A percentile compares a stretch with the other conserved stretches of the same genome.
Evolutionary conservation across 2,329 filamentous ascomycete species (phyloP).

Genomic region (Thielaviopsis cerberus): DNA sequence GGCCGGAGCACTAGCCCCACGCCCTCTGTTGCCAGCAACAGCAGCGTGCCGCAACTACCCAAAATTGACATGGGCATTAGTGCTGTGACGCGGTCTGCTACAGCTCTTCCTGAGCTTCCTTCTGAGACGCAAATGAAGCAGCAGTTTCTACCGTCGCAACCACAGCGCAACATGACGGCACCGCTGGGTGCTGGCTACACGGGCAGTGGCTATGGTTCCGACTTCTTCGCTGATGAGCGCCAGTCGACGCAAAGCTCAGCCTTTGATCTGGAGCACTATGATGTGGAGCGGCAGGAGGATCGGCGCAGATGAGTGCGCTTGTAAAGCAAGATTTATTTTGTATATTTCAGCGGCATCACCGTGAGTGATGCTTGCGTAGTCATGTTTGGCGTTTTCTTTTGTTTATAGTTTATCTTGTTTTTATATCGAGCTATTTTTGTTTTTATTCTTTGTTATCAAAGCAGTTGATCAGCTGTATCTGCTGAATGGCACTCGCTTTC

Average conservation of each 20-base stretch:
- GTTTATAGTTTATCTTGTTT: neutral
- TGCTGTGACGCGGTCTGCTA: slow-evolving; percentile 13
- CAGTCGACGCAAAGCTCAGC: slow-evolving; percentile 8
- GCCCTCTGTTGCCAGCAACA: slow-evolving; percentile 14
- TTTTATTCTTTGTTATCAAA: neutral
- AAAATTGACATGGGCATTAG: slow-evolving; percentile 15
- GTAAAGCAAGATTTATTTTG: neutral
- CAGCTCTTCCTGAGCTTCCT: neutral
- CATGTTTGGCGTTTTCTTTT: neutral
- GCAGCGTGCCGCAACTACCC: slow-evolving; percentile 1
- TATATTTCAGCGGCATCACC: neutral
- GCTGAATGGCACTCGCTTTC: neutral
- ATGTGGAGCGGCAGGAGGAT: slow-evolving; percentile 4
- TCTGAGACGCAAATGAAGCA: neutral
- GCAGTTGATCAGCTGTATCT: neutral
- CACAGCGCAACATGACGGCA: slow-evolving; percentile 28
- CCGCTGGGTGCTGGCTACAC: slow-evolving; percentile 15
- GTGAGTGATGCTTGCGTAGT: neutral
- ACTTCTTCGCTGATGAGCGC: slow-evolving; percentile 13
- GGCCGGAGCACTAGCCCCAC: slow-evolving; percentile 19
- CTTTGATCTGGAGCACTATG: slow-evolving; percentile 9
- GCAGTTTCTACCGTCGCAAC: slow-evolving; percentile 10
- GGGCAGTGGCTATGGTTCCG: slow-evolving; percentile 14
- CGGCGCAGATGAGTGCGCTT: neutral
- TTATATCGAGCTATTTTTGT: no score